These are phyloP conservation scores for Neoboletus subvelutipes DNA, from an alignment of 768 basidiomycete genomes.

Conservation along the genomic window DNA sequence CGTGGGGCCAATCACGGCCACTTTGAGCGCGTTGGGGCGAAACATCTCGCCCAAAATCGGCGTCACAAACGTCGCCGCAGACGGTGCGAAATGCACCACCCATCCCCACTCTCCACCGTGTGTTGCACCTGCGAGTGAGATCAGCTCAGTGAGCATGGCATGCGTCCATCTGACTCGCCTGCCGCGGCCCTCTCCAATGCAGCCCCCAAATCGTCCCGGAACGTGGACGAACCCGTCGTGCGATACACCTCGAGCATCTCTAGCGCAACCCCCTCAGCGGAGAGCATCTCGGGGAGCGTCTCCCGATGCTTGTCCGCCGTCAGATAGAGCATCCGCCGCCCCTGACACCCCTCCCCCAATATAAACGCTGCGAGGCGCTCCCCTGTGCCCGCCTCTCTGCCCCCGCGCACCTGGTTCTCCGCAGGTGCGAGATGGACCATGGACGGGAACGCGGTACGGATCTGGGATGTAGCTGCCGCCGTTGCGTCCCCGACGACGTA, in stretches of 20 bases:
- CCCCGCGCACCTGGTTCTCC: slow-evolving; percentile 40
- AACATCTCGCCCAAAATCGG: slow-evolving; percentile 52
- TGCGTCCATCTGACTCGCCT: slow-evolving; percentile 19
- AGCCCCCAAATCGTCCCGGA: slow-evolving; percentile 43
- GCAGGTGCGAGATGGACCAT: slow-evolving; percentile 36
- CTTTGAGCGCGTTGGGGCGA: slow-evolving; percentile 25
- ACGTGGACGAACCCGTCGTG: slow-evolving; percentile 56
- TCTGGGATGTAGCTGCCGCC: slow-evolving; percentile 41
- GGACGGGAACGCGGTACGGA: slow-evolving; percentile 30
- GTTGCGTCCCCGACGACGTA: slow-evolving; percentile 78
- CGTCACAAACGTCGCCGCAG: slow-evolving; percentile 56
- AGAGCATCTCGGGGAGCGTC: slow-evolving; percentile 53
- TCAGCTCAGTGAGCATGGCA: neutral
- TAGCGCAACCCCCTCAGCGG: slow-evolving; percentile 43
- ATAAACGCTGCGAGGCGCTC: slow-evolving; percentile 68
- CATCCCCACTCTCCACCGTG: slow-evolving; percentile 44
- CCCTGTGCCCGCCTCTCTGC: slow-evolving; percentile 58
- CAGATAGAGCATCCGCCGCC: slow-evolving; percentile 57
- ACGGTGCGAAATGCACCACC: slow-evolving; percentile 78
- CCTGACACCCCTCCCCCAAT: slow-evolving; percentile 33
- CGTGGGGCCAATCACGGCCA: slow-evolving; percentile 72
- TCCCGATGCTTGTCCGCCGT: slow-evolving; percentile 88
- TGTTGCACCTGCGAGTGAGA: neutral
- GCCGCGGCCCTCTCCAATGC: slow-evolving; percentile 27
- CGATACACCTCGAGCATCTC: slow-evolving; percentile 65